Conservation (phyloP, 1,284 basidiomycete genomes). For the Porogramme epimiltina region DNA sequence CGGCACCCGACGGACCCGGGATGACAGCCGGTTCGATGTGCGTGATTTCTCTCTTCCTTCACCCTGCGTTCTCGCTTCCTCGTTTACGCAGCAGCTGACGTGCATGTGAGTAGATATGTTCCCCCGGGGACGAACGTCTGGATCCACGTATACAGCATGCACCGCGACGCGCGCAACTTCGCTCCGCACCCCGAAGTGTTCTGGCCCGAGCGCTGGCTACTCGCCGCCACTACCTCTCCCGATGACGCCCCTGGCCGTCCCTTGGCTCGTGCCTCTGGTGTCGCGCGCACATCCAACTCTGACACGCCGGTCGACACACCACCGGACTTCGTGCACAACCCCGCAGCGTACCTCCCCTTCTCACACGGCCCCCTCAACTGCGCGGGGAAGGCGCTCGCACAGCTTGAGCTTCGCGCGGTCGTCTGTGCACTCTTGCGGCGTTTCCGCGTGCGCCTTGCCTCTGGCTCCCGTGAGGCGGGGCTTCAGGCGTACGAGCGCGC, state of each 20-base stretch:
- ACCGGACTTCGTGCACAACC: conserved; percentile 21
- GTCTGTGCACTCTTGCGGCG: conserved; percentile 1
- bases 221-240: neutral
- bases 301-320: too few species aligned
- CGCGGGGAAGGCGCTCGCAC: conserved; percentile 31
- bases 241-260: too few species aligned
- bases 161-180: conserved; percentile 34
- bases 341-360: conserved; percentile 30
- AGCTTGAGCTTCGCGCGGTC: conserved; percentile 18
- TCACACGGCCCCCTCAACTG: conserved; percentile 31
- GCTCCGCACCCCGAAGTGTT: conserved; percentile 25
- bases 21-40: conserved; percentile 27
- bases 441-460: neutral
- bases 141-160: conserved; percentile 26
- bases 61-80: neutral
- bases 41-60: conserved; percentile 6
- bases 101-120: conserved; percentile 12
- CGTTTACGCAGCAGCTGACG: neutral
- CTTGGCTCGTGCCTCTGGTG: too few species aligned
- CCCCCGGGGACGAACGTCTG: conserved; percentile 27
- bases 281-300: too few species aligned
- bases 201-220: conserved; percentile 33
- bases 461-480: neutral
- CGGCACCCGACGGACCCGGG: conserved; percentile 18
- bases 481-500: neutral